These are phyloP conservation scores for Aureococcus anophagefferens DNA, from an alignment of 108 stramenopile genomes.

Conservation along the genomic window DNA sequence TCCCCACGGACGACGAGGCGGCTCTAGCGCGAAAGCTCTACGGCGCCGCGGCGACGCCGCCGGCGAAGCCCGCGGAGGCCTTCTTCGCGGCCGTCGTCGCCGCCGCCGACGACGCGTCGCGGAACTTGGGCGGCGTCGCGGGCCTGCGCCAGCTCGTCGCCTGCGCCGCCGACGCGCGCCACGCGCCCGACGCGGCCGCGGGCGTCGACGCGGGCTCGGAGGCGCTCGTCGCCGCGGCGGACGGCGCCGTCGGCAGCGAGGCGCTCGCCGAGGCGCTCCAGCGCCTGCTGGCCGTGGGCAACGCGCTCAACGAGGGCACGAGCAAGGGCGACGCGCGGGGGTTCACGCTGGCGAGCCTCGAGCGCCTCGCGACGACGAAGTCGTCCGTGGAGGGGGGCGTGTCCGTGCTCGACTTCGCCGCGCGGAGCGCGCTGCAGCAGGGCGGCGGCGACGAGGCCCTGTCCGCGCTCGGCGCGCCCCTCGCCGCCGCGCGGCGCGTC, in stretches of 20 bases:
- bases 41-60: no score
- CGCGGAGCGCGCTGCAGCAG: neutral
- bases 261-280: neutral
- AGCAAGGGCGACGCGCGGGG: neutral
- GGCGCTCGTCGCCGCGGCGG: neutral
- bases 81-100: no score
- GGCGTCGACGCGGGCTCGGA: neutral
- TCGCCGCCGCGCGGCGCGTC: neutral
- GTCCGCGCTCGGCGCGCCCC: neutral
- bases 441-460: neutral
- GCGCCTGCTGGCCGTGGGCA: neutral
- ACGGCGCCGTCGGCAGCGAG: neutral
- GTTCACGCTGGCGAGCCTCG: neutral
- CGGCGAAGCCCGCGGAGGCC: no score
- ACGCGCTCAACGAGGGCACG: neutral
- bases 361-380: neutral
- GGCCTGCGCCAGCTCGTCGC: neutral
- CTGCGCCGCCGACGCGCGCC: neutral
- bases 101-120: no score
- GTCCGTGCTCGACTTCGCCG: neutral
- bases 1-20: neutral
- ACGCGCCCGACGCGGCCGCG: neutral
- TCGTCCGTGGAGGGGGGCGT: neutral
- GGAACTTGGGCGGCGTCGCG: no score
- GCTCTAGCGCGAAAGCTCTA: no score